Evolutionary conservation across 495 filamentous ascomycete genomes (phyloP).

Genomic region (Durotheca rogersii): DNA sequence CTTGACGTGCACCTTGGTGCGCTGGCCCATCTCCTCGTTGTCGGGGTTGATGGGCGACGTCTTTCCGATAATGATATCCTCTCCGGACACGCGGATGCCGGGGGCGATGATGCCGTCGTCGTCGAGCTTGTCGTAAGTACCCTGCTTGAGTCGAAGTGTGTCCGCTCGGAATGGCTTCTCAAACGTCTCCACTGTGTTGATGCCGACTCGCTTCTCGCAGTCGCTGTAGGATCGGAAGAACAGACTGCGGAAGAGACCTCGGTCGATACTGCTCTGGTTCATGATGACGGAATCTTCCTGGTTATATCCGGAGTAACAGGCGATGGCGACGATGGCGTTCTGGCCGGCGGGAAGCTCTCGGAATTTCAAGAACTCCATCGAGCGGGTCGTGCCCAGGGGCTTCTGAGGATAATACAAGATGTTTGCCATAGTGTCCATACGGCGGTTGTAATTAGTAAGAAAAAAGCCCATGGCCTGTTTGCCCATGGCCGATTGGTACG

Average conservation of each 20-base stretch:
- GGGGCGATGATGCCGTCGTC: constrained; percentile 92
- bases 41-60: constrained; percentile 91
- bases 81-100: constrained; percentile 89
- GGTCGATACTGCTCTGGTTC: constrained; percentile 98
- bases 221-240: constrained; percentile 98
- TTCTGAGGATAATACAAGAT: constrained; percentile 99
- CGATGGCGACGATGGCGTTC: constrained; percentile 97
- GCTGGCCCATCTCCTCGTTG: constrained; percentile 88
- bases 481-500: constrained; percentile 99
- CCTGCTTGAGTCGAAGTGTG: constrained; percentile 86
- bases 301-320: constrained; percentile 98
- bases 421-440: constrained; percentile 99
- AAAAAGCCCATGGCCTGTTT: constrained; percentile 99
- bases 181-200: constrained; percentile 85
- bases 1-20: constrained; percentile 85
- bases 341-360: constrained; percentile 94
- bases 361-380: constrained; percentile 99
- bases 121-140: constrained; percentile 97
- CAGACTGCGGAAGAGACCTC: constrained; percentile 93
- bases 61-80: constrained; percentile 99
- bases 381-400: constrained; percentile 89
- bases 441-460: constrained; percentile 89
- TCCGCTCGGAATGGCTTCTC: constrained; percentile 90
- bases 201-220: constrained; percentile 89
- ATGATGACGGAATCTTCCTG: constrained; percentile 99